Evolutionary conservation across 495 filamentous ascomycete species (phyloP).

Genomic region (Xylaria sp.): DNA sequence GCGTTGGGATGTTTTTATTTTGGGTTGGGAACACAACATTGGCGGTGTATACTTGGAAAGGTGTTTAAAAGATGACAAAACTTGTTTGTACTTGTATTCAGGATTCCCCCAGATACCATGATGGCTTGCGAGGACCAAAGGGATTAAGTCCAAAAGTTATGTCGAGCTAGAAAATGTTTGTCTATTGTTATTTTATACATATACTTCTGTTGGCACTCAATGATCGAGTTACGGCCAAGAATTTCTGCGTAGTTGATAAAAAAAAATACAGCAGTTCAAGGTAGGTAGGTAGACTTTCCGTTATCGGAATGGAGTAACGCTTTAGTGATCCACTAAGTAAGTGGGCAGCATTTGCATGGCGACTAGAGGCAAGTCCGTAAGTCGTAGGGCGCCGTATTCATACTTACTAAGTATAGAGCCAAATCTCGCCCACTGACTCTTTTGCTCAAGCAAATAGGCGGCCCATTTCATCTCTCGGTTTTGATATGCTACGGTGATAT

Average conservation of each 20-base stretch:
- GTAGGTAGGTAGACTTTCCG: conserved; percentile 12
- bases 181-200: conserved; percentile 4
- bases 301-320: conserved; percentile 17
- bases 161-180: conserved; percentile 31
- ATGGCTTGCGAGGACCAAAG: conserved; percentile 36
- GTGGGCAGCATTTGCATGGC: conserved; percentile 2
- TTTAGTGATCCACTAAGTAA: conserved; percentile 13
- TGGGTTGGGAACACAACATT: conserved; percentile 33
- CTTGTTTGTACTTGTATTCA: conserved; percentile 45
- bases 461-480: neutral
- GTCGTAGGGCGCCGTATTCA: neutral
- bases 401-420: neutral
- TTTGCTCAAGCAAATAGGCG: neutral
- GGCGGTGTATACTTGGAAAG: conserved; percentile 34
- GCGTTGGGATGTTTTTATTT: conserved; percentile 28
- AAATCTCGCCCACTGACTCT: neutral
- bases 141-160: conserved; percentile 38
- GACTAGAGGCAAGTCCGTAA: neutral
- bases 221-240: neutral
- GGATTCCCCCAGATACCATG: conserved; percentile 37
- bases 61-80: conserved; percentile 36
- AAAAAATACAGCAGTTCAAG: neutral
- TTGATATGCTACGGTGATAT: neutral
- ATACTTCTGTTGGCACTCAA: neutral
- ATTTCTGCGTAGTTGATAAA: neutral